These are phyloP conservation scores for Sanghuangporus weigelae DNA, from an alignment of 1,284 basidiomycete genomes.

Conservation along the genomic window DNA sequence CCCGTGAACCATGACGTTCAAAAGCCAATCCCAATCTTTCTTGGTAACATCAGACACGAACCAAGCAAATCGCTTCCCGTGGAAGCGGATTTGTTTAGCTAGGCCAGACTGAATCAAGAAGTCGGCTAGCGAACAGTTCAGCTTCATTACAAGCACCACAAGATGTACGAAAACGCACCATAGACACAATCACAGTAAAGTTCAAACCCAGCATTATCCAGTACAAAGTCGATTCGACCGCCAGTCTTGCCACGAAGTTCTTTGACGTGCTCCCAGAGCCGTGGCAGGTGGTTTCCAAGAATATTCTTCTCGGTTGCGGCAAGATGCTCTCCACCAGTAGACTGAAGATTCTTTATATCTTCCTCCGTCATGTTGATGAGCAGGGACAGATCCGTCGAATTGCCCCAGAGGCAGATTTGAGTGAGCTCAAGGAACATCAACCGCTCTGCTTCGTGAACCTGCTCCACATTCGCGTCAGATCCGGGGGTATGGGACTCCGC, in stretches of 20 bases:
- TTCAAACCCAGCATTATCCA: slow-evolving; percentile 92
- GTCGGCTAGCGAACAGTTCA: slow-evolving; percentile 48
- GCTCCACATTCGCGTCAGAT: slow-evolving; percentile 39
- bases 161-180: slow-evolving; percentile 42
- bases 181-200: slow-evolving; percentile 96
- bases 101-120: slow-evolving; percentile 91
- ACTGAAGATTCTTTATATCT: slow-evolving; percentile 96
- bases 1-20: slow-evolving; percentile 85
- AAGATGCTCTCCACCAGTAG: slow-evolving; percentile 91
- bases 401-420: slow-evolving; percentile 95
- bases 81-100: slow-evolving; percentile 85
- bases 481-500: slow-evolving; percentile 29
- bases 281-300: slow-evolving; percentile 76
- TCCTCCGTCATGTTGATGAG: slow-evolving; percentile 99
- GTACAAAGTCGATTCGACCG: slow-evolving; percentile 84
- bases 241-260: slow-evolving; percentile 66
- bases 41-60: slow-evolving; percentile 97
- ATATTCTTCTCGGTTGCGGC: slow-evolving; percentile 97
- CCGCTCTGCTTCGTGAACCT: slow-evolving; percentile 73
- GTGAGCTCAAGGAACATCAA: slow-evolving; percentile 93
- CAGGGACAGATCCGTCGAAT: slow-evolving; percentile 94
- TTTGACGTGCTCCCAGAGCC: slow-evolving; percentile 81
- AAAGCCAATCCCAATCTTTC: slow-evolving; percentile 94
- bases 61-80: slow-evolving; percentile 88
- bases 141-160: slow-evolving; percentile 7